Evolutionary conservation across 768 basidiomycete species (phyloP).

Genomic region (Asterophora parasitica): DNA sequence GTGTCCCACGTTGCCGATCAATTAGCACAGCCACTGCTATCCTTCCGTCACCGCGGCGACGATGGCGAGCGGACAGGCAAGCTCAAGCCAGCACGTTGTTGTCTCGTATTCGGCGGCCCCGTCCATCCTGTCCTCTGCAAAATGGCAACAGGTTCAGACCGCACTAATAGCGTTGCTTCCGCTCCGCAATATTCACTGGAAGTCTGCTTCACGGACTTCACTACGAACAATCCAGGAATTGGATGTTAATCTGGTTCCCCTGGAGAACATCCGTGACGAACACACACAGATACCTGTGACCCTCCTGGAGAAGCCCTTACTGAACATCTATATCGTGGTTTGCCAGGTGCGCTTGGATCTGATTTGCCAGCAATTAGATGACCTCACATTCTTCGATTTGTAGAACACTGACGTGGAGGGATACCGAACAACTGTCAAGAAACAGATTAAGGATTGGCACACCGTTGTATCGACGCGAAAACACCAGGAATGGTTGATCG

Average conservation of each 20-base stretch:
- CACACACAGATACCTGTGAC: slow-evolving; percentile 71
- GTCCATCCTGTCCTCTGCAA: slow-evolving; percentile 61
- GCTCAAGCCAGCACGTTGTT: slow-evolving; percentile 44
- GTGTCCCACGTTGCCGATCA: slow-evolving; percentile 21
- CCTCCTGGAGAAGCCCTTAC: slow-evolving; percentile 78
- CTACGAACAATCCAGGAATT: slow-evolving; percentile 88
- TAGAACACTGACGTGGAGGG: slow-evolving; percentile 64
- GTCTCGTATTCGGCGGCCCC: slow-evolving; percentile 66
- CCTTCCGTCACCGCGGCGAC: slow-evolving; percentile 7
- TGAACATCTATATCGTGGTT: slow-evolving; percentile 80
- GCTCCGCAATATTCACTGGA: slow-evolving; percentile 91
- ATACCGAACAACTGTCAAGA: slow-evolving; percentile 73
- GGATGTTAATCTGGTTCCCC: slow-evolving; percentile 64
- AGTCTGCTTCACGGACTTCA: slow-evolving; percentile 61
- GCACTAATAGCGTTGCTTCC: slow-evolving; percentile 73
- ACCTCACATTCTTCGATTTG: slow-evolving; percentile 10
- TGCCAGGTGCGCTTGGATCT: slow-evolving; percentile 65
- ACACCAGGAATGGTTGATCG: slow-evolving; percentile 91
- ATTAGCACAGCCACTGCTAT: slow-evolving; percentile 20
- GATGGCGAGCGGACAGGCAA: slow-evolving; percentile 15
- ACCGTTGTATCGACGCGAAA: slow-evolving; percentile 56
- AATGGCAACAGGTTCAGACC: slow-evolving; percentile 65
- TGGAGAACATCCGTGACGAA: slow-evolving; percentile 69
- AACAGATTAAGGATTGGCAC: slow-evolving; percentile 94
- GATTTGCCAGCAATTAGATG: slow-evolving; percentile 1